Base-by-base conservation (phyloP, 108 stramenopile genomes). In the Discostella pseudostelligera region DNA sequence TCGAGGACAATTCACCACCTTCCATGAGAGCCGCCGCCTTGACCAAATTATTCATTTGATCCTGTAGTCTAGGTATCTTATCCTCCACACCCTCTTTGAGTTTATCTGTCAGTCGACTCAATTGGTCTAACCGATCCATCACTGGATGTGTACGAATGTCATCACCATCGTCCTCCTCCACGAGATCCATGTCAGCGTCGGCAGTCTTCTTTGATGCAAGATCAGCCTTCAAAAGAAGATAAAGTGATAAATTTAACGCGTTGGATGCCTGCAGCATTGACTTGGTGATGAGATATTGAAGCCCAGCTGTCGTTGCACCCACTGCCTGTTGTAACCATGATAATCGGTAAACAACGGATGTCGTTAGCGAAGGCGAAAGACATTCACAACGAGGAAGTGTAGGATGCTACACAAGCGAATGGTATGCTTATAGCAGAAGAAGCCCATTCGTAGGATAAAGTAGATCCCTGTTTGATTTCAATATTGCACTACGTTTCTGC, bases 401-500 rank as follows among this genome's bases (percentile, higher is more conserved):
- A 37, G 63, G 43, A 76, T n/a, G 45, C 79, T 82, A 84, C 81
- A 80, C 87, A 91, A 88, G 90, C 85, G 90, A 72, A 87, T 59
- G 57, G 50, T 35, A 56, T 51, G 66, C 69, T 68, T 79, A 63
- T 59, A 53, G 28, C 3, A 35, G 51, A 25, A 64, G 36, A 51
- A 48, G 65, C 68, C 67, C 14, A 58, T 40, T 69, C 90, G 84
- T 87, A 88, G 87, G 90, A 87, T 86, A 81, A 80, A 69, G 74
- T 54, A 62, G 76, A 26, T 69, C 56, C 74, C 79, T 12, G n/a
- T 32, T 16, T 20, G 25, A 36, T 48, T 39, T 76, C 76, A 49
- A 12, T 92, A 21, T 92, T 59, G 90, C 90, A 92, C 81, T 80
- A 76, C 77, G 75, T 86, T 88, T 87, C 87, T 88, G 61, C 87